These are phyloP conservation scores for Ceratocystis huliohia DNA, from an alignment of 2,329 filamentous ascomycete genomes.

Conservation along the genomic window DNA sequence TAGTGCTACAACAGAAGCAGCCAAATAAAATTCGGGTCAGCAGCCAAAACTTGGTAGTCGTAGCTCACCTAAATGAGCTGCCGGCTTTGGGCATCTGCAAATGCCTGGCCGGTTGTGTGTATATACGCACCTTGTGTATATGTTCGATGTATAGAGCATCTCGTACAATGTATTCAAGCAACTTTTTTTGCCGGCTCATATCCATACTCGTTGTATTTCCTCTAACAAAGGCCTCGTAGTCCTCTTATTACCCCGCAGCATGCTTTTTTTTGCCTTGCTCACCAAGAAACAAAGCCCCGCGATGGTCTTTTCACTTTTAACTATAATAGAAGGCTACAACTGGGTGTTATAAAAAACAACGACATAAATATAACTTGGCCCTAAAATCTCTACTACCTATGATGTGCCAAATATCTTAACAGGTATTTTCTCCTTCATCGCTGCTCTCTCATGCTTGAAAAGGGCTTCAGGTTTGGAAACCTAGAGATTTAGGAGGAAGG, in stretches of 20 bases:
- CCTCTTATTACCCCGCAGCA: slow-evolving; percentile 1
- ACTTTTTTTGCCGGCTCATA: neutral
- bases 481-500: neutral
- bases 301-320: neutral
- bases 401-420: too few relatives aligned
- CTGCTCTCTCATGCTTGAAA: neutral
- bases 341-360: neutral
- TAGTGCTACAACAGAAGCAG: neutral
- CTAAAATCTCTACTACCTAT: too few relatives aligned
- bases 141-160: neutral
- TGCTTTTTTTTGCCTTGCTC: neutral
- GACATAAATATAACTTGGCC: too few relatives aligned
- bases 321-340: neutral
- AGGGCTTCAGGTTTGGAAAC: neutral
- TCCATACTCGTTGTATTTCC: neutral
- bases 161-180: neutral
- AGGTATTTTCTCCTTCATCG: neutral
- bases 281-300: neutral
- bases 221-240: too few relatives aligned
- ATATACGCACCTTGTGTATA: neutral
- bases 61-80: neutral
- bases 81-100: neutral
- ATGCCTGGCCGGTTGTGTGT: neutral
- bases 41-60: neutral
- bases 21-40: neutral